Evolutionary conservation across 257 asterid species (phyloP).

Genomic region (Jacaranda mimosifolia): DNA sequence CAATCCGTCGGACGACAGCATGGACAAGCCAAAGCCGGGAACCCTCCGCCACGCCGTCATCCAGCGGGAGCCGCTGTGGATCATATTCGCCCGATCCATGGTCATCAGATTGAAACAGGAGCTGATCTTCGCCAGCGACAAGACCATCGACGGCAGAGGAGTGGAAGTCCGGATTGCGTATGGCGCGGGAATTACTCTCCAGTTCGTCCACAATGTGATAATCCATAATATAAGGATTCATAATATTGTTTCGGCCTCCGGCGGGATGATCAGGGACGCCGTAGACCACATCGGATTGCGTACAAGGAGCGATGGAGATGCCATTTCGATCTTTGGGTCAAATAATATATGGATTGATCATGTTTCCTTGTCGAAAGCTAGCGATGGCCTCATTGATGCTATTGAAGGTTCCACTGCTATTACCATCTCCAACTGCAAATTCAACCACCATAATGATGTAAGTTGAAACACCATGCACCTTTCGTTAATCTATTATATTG

Average conservation of each 20-base stretch:
- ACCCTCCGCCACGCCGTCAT: conserved; percentile 71
- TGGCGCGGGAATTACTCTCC: conserved; percentile 81
- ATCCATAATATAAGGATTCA: conserved; percentile 73
- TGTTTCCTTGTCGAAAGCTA: conserved; percentile 54
- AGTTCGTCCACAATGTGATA: conserved; percentile 68
- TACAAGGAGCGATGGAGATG: conserved; percentile 83
- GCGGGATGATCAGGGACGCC: conserved; percentile 76
- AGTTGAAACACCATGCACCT: conserved; percentile 26
- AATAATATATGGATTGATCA: conserved; percentile 84
- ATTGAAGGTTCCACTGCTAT: conserved; percentile 87
- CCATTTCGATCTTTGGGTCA: conserved; percentile 58
- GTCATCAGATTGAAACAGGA: conserved; percentile 59
- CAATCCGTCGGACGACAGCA: conserved; percentile 48
- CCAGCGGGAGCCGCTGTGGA: conserved; percentile 64
- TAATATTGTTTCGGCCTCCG: conserved; percentile 50
- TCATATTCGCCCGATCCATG: conserved; percentile 57
- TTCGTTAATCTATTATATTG: too few relatives aligned
- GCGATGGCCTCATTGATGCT: conserved; percentile 81
- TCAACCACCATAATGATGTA: conserved; percentile 82
- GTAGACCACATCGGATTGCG: conserved; percentile 62
- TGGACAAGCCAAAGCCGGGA: conserved; percentile 51
- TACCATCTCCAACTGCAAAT: conserved; percentile 90
- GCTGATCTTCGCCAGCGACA: conserved; percentile 61
- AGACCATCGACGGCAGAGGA: conserved; percentile 86
- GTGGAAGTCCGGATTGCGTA: conserved; percentile 66